Percentiles rank a stretch among this genome's conserved stretches.
Conservation (phyloP, 2,329 filamentous ascomycete genomes). For the Fusarium solani-melongenae region DNA sequence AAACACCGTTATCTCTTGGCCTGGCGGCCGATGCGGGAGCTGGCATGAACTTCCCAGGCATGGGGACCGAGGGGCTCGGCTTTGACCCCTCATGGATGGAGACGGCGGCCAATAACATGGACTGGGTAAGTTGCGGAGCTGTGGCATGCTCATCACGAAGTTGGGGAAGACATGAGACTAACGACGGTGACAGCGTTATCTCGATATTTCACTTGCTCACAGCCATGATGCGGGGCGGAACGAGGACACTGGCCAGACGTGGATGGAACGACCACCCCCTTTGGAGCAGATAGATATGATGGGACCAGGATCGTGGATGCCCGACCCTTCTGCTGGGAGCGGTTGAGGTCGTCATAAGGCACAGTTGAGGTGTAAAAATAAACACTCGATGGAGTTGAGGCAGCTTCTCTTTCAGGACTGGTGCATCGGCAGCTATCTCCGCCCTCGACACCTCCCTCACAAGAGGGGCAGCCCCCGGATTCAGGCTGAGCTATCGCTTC, state of each 20-base stretch:
- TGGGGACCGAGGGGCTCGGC: constrained; percentile 37
- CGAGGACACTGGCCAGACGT: constrained; percentile 43
- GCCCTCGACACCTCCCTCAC: background rate
- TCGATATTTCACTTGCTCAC: constrained; percentile 49
- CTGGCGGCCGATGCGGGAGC: constrained; percentile 29
- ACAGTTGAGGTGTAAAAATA: constrained; percentile 3
- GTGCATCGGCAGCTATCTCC: constrained; percentile 7
- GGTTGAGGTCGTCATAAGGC: constrained; percentile 13
- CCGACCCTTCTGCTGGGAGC: background rate
- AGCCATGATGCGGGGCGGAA: constrained; percentile 44
- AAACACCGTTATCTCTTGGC: constrained; percentile 35
- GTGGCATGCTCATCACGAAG: background rate
- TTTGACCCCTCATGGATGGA: constrained; percentile 53
- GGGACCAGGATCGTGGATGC: constrained; percentile 37
- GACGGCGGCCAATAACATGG: constrained; percentile 47
- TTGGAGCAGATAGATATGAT: constrained; percentile 44
- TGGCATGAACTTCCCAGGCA: constrained; percentile 36
- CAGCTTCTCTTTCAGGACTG: constrained; percentile 11
- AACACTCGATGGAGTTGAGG: constrained; percentile 1
- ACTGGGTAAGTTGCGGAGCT: constrained; percentile 50
- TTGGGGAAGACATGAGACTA: constrained; percentile 3
- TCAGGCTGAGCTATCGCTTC: constrained; percentile 2
- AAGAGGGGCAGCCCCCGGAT: background rate
- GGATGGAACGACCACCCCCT: constrained; percentile 43
- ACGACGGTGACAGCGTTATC: constrained; percentile 42